Conservation (phyloP, 768 basidiomycete genomes). For the Megacollybia marginata region DNA sequence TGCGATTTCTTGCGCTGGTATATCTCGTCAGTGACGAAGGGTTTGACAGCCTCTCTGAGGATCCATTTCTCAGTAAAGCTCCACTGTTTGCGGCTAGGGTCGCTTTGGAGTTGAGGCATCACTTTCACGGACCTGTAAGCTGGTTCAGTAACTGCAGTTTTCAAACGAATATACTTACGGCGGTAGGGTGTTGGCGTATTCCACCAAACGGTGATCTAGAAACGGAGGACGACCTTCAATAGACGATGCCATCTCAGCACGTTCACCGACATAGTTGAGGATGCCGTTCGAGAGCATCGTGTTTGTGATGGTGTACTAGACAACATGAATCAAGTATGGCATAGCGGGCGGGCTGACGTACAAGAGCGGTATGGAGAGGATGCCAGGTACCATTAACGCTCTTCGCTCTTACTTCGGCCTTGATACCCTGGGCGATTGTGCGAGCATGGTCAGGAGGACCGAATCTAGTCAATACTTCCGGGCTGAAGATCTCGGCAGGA, state of each 20-base stretch:
- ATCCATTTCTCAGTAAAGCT: slow-evolving; percentile 11
- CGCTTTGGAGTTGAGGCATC: slow-evolving; percentile 2
- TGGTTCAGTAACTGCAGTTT: neutral
- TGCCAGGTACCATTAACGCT: slow-evolving; percentile 7
- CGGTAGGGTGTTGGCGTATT: slow-evolving; percentile 7
- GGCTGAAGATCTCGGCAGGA: slow-evolving; percentile 3
- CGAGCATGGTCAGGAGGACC: slow-evolving; percentile 4
- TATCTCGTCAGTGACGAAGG: slow-evolving; percentile 11
- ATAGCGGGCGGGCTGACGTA: neutral
- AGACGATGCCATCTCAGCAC: slow-evolving; percentile 5
- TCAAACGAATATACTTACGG: slow-evolving; percentile 1
- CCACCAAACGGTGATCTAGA: slow-evolving; percentile 7
- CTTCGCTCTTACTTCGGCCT: slow-evolving; percentile 6
- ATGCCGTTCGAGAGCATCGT: slow-evolving; percentile 1
- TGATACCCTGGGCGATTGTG: slow-evolving; percentile 6
- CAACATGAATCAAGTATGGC: neutral
- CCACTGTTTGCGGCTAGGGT: slow-evolving; percentile 2
- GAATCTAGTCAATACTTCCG: slow-evolving; percentile 1
- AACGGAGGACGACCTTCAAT: slow-evolving; percentile 6
- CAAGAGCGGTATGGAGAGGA: slow-evolving; percentile 5
- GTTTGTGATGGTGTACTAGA: slow-evolving; percentile 4
- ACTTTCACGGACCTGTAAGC: neutral
- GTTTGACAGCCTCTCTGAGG: slow-evolving; percentile 8
- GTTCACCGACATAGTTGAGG: slow-evolving; percentile 5
- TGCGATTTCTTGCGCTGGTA: slow-evolving; percentile 4